phyloP scores from a whole-genome alignment of 1,284 basidiomycete genomes.

The Ganoderma lucidum region DNA sequence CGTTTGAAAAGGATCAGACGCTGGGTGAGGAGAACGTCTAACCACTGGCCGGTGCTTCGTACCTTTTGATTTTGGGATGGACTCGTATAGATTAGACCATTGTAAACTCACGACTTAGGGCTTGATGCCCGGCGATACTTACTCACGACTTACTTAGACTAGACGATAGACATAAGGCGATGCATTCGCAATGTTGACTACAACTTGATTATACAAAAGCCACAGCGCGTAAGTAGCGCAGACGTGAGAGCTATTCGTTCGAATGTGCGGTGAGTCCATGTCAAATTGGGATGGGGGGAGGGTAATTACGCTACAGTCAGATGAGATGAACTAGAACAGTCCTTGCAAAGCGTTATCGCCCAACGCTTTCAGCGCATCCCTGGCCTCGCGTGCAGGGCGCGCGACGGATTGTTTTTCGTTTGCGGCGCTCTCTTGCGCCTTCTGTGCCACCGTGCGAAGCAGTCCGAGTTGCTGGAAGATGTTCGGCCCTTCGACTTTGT shows the following conservation, averaged over 20 bases:
- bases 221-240: background rate
- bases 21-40: constrained; percentile 1
- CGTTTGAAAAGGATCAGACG: background rate
- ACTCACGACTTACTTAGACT: background rate
- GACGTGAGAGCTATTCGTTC: constrained; percentile 11
- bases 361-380: constrained; percentile 71
- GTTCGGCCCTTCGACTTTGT: constrained; percentile 49
- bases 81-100: constrained; percentile 2
- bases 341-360: constrained; percentile 36
- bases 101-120: constrained; percentile 4
- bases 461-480: constrained; percentile 74
- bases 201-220: constrained; percentile 13
- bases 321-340: constrained; percentile 20
- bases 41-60: background rate
- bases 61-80: background rate
- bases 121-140: background rate
- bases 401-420: constrained; percentile 81
- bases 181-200: constrained; percentile 15
- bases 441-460: constrained; percentile 64
- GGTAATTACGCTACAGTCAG: constrained; percentile 8
- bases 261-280: constrained; percentile 8
- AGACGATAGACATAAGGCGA: constrained; percentile 14
- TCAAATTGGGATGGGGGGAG: background rate
- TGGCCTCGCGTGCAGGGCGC: constrained; percentile 86
- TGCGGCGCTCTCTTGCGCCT: constrained; percentile 74